Conservation (phyloP, 345 rosid genomes). For the Garcia nutans region DNA sequence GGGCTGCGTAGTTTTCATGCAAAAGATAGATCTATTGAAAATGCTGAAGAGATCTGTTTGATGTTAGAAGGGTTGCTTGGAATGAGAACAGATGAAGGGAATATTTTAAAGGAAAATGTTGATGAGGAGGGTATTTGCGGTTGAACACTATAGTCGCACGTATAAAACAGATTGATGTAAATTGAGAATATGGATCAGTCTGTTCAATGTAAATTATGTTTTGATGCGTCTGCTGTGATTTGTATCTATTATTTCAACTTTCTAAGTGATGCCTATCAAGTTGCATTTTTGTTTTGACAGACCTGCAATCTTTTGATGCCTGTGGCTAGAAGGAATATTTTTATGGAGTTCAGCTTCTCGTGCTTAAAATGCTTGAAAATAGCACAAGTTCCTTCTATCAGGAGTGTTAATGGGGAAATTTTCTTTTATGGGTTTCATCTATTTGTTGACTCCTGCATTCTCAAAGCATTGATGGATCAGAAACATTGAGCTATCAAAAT, state of each 20-base stretch:
- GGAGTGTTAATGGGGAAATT: too few species aligned
- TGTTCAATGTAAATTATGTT: neutral
- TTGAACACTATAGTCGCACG: conserved; percentile 9
- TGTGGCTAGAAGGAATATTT: too few species aligned
- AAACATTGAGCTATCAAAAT: neutral
- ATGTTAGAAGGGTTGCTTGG: conserved; percentile 46
- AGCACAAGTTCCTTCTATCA: too few species aligned
- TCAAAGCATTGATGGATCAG: neutral
- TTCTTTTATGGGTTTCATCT: too few species aligned
- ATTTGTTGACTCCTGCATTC: too few species aligned
- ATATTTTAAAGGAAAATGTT: conserved; percentile 30
- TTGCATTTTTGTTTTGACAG: neutral
- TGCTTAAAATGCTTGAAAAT: neutral
- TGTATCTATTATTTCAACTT: neutral
- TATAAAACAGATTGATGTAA: neutral
- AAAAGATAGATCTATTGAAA: conserved; percentile 44
- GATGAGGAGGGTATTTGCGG: conserved; percentile 26
- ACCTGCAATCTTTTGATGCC: too few species aligned
- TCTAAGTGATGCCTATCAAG: neutral
- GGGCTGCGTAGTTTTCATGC: conserved; percentile 48
- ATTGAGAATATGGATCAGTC: neutral
- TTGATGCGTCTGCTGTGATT: neutral
- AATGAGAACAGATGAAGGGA: conserved; percentile 48
- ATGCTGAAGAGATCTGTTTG: conserved; percentile 38
- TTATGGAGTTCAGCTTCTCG: neutral